Base-by-base conservation (phyloP, 352 stramenopile species). In the Plasmopara viticola region DNA sequence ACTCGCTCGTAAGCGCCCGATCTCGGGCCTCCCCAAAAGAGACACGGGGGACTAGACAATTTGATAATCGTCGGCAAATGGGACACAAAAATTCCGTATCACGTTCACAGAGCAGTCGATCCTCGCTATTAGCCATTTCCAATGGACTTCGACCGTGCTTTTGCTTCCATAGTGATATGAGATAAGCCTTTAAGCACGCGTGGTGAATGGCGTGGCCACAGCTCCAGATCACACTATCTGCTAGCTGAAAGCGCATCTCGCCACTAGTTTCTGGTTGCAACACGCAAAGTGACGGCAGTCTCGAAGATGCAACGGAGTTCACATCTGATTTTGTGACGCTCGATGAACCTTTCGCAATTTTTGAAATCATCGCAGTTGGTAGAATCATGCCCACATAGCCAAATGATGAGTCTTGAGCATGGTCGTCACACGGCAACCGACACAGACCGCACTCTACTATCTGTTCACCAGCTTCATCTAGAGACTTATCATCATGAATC, bases 61-160 rank as follows among this genome's bases (percentile, higher is more conserved):
- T 93, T 1, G 78, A 86, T 6, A 93, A 63, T 8, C 83, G 72
- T 12, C 83, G 70, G 41, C 83, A 93, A 13, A 90, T 76, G 3
- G 83, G 83, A 51, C 83, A 93, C 35, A 86, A 56, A 51, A 90
- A 93, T 56, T 93, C 79, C 35, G 72, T 61, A 38, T 89, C 75
- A 2, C 74, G 70, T 49, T 87, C 73, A 55, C 73, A 84, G 5
- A 90, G 53, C 20, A 90, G 53, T 0, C 80, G 74, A 30, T 87
- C 79, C 37, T 90, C 76, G 8, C 66, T 62, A 50, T 66, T 68
- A 12, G 66, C 41, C 15, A 65, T 58, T 14, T 85, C 78, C 8
- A 79, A 52, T 4, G 69, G 58, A 31, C 61, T 66, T 17, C 66
- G 70, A n/a, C 66, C 51, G 5, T 71, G 62, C 47, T 79, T 71